Base-by-base conservation (phyloP, 129 eudicot genomes). In the Chrysanthemum seticuspe region DNA sequence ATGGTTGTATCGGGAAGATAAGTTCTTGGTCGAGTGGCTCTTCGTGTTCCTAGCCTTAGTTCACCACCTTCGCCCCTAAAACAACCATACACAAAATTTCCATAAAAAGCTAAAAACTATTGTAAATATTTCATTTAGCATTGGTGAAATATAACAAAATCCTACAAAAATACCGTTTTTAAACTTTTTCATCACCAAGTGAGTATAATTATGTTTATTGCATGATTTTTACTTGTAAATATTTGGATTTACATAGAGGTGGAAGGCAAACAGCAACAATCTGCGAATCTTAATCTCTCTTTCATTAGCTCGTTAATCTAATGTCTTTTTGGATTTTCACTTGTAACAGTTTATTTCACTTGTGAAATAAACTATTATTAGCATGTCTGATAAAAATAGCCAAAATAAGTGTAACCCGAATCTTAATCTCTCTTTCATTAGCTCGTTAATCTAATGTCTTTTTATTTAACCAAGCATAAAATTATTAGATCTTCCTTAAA, bases 41-140 rank as follows among this genome's bases (percentile, higher is more conserved):
- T 83, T 82, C 96, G 87, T 21, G 87, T 85, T 36, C 98, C 98
- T 67, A 92, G 74, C 75, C 95, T 81, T 61, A 92, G 79, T 55
- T 89, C 95, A 61, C 98, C 96, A 51, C 81, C 84, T 76, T 92
- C 89, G 44, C 96, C 98, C 88, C 98, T 92, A 70, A 77, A 80
- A 63, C 49, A 0, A 55, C 14, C 57, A 79, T 19, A n/a, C 47
- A 40, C 47, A 40, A 40, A 1, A 40, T 10, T 7, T 40, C 10
- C 47, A 40, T 40, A 40, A 6, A 6, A 40, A 7, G 7, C 0
- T 7, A 36, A 7, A 10, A 40, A 40, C 47, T 40, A 40, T 7
- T 40, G 47, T 7, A 40, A 40, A 40, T 1, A 6, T 40, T 40
- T 2, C 47, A 40, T 40, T 40, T 40, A 40, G 47, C 2, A 40